A percentile compares a stretch with the other conserved stretches of the same genome.
Evolutionary conservation across 108 stramenopile species (phyloP).

Genomic region (Seminavis robusta): DNA sequence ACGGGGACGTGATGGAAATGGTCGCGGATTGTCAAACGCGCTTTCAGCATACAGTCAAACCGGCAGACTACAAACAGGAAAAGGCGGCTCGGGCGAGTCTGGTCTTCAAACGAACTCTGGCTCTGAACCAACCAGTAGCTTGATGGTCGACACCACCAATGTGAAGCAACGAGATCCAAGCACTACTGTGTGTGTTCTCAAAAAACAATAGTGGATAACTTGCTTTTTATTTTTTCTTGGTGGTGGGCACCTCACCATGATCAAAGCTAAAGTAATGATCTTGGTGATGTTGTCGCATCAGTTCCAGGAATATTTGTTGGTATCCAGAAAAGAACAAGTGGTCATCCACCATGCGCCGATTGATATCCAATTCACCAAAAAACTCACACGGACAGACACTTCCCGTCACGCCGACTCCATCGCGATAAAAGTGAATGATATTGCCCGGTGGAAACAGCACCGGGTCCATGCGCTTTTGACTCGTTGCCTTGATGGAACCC

Average conservation of each 20-base stretch:
- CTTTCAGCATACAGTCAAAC: constrained; percentile 56
- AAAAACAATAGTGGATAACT: no score
- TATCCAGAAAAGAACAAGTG: constrained; percentile 74
- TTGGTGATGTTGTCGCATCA: constrained; percentile 57
- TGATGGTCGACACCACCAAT: no score
- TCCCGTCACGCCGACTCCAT: constrained; percentile 68
- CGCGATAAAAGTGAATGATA: constrained; percentile 79
- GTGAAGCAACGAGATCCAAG: no score
- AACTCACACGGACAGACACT: constrained; percentile 69
- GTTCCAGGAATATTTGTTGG: constrained; percentile 50
- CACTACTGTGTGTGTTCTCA: no score
- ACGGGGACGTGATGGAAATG: constrained; percentile 65
- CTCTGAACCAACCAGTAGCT: no score
- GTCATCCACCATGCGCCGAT: constrained; percentile 79
- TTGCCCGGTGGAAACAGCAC: constrained; percentile 54
- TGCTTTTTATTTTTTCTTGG: no score
- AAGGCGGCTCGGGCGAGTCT: constrained; percentile 38
- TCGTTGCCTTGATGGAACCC: background rate
- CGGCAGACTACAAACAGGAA: constrained; percentile 37
- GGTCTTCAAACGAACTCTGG: constrained; percentile 47
- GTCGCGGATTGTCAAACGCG: constrained; percentile 41
- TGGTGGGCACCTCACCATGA: no score
- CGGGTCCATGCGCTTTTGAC: constrained; percentile 14
- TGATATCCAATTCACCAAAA: constrained; percentile 64
- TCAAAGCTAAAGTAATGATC: constrained; percentile 65